Conservation (phyloP, 2,329 filamentous ascomycete species). For the Fusarium poae region DNA sequence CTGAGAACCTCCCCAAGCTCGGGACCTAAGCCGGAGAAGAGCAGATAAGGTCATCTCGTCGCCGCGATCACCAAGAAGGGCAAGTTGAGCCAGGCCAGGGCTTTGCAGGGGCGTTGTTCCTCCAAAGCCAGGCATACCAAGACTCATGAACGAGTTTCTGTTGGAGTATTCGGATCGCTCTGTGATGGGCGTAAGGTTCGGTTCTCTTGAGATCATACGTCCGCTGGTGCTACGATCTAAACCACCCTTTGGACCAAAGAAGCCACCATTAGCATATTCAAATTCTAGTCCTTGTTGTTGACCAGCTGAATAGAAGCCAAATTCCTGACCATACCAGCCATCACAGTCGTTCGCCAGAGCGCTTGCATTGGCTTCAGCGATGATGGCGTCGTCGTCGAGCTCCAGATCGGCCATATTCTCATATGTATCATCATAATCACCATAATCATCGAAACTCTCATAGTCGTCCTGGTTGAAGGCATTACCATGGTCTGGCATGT, state of each 20-base stretch:
- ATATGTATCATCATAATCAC: constrained; percentile 65
- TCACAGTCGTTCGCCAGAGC: constrained; percentile 92
- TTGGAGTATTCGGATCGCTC: constrained; percentile 97
- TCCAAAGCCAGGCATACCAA: constrained; percentile 60
- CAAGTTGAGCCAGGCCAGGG: constrained; percentile 82
- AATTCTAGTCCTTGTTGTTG: constrained; percentile 61
- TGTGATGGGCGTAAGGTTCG: constrained; percentile 95
- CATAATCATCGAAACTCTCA: constrained; percentile 51
- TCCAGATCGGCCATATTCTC: constrained; percentile 76
- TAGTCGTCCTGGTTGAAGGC: constrained; percentile 60
- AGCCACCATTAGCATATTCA: constrained; percentile 84
- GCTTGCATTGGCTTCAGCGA: constrained; percentile 94
- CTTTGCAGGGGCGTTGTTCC: constrained; percentile 69
- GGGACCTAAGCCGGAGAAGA: constrained; percentile 78
- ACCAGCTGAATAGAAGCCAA: constrained; percentile 85
- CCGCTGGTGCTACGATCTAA: constrained; percentile 79
- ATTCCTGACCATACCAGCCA: constrained; percentile 95
- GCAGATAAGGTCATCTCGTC: constrained; percentile 80
- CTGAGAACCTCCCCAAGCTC: constrained; percentile 85
- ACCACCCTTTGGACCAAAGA: constrained; percentile 82
- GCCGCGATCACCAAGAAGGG: constrained; percentile 68
- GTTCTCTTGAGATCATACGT: constrained; percentile 80
- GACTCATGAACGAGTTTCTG: constrained; percentile 87
- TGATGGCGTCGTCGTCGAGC: constrained; percentile 88
- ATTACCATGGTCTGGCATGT: constrained; percentile 22